Percentiles rank a stretch among this genome's conserved stretches.
Evolutionary conservation across 768 basidiomycete genomes (phyloP).

Genomic region (Lactifluus echinatus): DNA sequence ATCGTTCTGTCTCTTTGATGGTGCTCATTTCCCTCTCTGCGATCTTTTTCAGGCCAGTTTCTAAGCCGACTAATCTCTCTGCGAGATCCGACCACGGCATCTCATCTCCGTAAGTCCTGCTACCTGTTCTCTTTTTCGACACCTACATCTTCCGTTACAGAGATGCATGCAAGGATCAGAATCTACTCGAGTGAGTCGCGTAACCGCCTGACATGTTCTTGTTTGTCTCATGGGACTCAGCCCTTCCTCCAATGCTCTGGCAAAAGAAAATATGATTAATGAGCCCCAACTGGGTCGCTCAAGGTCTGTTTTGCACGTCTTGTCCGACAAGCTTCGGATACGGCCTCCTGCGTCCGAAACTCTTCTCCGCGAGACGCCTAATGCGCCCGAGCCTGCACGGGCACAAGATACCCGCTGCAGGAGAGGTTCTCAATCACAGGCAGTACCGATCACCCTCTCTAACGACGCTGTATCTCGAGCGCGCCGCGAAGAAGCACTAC

Average conservation of each 20-base stretch:
- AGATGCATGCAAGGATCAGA: background rate
- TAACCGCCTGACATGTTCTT: background rate
- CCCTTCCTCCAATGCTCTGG: background rate
- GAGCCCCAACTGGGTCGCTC: background rate
- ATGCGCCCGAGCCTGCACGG: background rate
- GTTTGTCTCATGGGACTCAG: background rate
- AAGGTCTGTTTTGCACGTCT: background rate
- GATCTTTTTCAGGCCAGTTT: background rate
- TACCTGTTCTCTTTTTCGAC: background rate
- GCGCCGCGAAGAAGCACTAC: slow-evolving; percentile 17
- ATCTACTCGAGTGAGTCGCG: background rate
- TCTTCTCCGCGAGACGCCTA: background rate
- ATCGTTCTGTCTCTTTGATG: background rate
- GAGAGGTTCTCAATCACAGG: background rate
- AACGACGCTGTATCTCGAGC: slow-evolving; percentile 8
- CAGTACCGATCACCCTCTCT: slow-evolving; percentile 6
- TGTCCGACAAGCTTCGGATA: slow-evolving; percentile 10
- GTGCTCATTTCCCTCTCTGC: background rate
- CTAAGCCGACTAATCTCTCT: background rate
- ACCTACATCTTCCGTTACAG: background rate
- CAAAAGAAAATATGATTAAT: background rate
- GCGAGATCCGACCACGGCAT: background rate
- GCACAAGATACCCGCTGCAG: background rate
- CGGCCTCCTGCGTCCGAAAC: background rate
- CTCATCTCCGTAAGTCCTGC: slow-evolving; percentile 1